Base-by-base conservation (phyloP, 176 grass and related monocot species). In the Pontederia crassipes region DNA sequence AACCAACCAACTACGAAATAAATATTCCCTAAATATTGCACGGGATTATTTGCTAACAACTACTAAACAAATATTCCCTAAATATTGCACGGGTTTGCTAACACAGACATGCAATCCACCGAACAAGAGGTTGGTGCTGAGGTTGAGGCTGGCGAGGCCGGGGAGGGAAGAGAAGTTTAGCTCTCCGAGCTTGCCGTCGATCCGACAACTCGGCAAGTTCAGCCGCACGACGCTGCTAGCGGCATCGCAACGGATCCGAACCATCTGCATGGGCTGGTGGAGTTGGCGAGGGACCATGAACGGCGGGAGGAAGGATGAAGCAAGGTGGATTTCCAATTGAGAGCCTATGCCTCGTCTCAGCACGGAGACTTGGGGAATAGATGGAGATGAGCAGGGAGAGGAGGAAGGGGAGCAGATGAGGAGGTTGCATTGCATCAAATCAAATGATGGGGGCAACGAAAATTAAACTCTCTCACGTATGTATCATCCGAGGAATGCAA, bases 241-340 rank as follows among this genome's bases (percentile, higher is more conserved):
- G 64, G 8, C 0, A 77, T 82, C 78, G 73, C 90, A 95, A 18
- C 66, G 61, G 57, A 95, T 18, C 83, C 86, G 18, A 52, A 58
- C 90, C 90, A 95, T 24, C 27, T 14, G 75, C 86, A 95, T 16
- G 60, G 71, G 69, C 14, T 75, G 16, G 54, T 57, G 35, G 71
- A 66, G 47, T 72, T 78, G 54, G 57, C 13, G 11, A 55, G 66
- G 13, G 64, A 73, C 90, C 85, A 89, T 27, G 85, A 86, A 13
- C 8, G 52, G 49, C 89, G 74, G 9, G 79, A 73, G 26, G 12
- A 53, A 8, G 79, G n/a, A 48, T 58, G 70, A 6, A n/a, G 32
- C 48, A 95, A 51, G 67, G 63, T 86, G 16, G 48, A 65, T 73
- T 89, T 95, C 90, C 90, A 95, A 11, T 65, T 64, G 16, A 95